Percentiles rank a stretch among this genome's conserved stretches.
Evolutionary conservation across 192 early-diverging fungal species (phyloP).

Genomic region (Coemansia sp.): DNA sequence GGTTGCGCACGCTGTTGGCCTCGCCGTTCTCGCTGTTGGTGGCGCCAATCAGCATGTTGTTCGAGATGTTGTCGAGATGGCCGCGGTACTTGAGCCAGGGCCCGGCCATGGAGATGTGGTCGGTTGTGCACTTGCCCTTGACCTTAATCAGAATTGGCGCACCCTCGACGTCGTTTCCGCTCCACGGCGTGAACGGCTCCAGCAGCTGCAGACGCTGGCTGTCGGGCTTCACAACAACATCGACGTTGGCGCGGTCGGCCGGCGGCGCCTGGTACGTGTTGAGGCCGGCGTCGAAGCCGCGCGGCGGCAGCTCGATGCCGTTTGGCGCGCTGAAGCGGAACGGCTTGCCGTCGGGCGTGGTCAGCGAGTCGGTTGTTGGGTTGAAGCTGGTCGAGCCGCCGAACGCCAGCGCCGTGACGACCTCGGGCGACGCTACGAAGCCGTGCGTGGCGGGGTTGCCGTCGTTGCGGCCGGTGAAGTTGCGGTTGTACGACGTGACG

Average conservation of each 20-base stretch:
- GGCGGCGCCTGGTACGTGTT: constrained; percentile 97
- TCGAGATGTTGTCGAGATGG: constrained; percentile 98
- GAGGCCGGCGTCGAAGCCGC: constrained; percentile 92
- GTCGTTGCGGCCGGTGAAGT: constrained; percentile 99
- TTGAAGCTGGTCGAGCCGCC: constrained; percentile 93
- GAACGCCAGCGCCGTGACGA: constrained; percentile 95
- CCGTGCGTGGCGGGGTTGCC: constrained; percentile 96
- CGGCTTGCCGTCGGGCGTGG: constrained; percentile 84
- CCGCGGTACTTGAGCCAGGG: constrained; percentile 95
- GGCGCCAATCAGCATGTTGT: constrained; percentile 99
- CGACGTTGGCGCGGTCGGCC: constrained; percentile 70
- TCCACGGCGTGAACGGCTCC: constrained; percentile 83
- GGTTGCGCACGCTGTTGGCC: constrained; percentile 76
- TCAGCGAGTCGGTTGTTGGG: constrained; percentile 88
- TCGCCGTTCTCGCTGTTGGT: constrained; percentile 84
- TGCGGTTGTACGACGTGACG: constrained; percentile 99
- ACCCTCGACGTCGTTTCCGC: constrained; percentile 83
- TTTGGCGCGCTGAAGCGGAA: constrained; percentile 90
- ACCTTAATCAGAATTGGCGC: constrained; percentile 93
- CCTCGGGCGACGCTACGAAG: constrained; percentile 93
- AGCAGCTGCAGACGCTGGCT: constrained; percentile 93
- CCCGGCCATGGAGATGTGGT: constrained; percentile 95
- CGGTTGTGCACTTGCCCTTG: constrained; percentile 98
- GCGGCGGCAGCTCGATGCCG: constrained; percentile 86
- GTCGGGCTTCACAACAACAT: constrained; percentile 76